phyloP scores from a whole-genome alignment of 495 filamentous ascomycete genomes.

The Acidomyces sp. region DNA sequence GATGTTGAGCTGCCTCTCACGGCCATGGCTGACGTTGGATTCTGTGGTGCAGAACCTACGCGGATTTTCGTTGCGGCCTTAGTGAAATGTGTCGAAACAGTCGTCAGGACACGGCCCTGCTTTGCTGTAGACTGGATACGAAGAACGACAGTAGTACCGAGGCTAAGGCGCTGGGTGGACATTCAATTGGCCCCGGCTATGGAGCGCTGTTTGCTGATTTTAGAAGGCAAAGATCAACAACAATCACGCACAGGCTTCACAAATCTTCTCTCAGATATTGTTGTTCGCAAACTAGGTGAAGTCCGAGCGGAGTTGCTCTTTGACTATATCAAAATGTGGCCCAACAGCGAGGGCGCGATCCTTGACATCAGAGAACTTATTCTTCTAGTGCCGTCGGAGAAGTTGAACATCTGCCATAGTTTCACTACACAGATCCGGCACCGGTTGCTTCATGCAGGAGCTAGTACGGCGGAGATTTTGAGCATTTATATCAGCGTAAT shows the following conservation, averaged over 20 bases:
- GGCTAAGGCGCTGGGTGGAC: constrained; percentile 40
- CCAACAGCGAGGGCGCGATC: constrained; percentile 59
- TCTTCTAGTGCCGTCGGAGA: constrained; percentile 44
- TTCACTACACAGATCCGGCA: constrained; percentile 56
- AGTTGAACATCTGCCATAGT: constrained; percentile 49
- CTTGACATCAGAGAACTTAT: constrained; percentile 42
- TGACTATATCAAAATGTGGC: constrained; percentile 74
- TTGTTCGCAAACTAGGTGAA: constrained; percentile 7
- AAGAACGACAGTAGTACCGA: constrained; percentile 42
- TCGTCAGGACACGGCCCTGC: constrained; percentile 23
- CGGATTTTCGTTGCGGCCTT: too few relatives aligned
- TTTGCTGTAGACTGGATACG: constrained; percentile 27
- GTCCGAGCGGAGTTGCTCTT: constrained; percentile 41
- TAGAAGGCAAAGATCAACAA: constrained; percentile 6
- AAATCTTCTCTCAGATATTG: too few relatives aligned
- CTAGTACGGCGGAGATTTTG: constrained; percentile 79
- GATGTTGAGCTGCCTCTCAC: too few relatives aligned
- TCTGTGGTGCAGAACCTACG: too few relatives aligned
- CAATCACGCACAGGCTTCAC: too few relatives aligned
- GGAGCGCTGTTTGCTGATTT: constrained; percentile 6
- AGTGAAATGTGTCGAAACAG: constrained; percentile 13
- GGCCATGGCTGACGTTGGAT: too few relatives aligned
- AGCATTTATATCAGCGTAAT: constrained; percentile 88
- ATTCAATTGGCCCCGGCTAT: constrained; percentile 19
- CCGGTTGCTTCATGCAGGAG: constrained; percentile 75